These are phyloP conservation scores for Saccharomyces hybrid DNA, from an alignment of 1,139 yeast species.

Conservation along the genomic window DNA sequence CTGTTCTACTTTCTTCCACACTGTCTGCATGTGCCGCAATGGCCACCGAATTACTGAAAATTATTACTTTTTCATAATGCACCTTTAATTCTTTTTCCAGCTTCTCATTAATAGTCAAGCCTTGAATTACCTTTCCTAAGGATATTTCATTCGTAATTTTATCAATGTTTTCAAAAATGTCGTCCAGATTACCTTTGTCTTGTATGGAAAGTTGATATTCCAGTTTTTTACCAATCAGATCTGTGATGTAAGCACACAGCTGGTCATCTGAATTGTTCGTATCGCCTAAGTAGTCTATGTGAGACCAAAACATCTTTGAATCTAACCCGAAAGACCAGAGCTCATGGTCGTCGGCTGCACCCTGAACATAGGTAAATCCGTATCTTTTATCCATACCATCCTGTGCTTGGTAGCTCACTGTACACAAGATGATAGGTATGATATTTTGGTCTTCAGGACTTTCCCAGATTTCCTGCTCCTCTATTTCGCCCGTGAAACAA, in stretches of 20 bases:
- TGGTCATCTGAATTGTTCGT: constrained; percentile 36
- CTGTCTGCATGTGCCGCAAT: background rate
- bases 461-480: constrained; percentile 19
- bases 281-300: constrained; percentile 34
- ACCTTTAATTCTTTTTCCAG: constrained; percentile 9
- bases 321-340: constrained; percentile 61
- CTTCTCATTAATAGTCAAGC: constrained; percentile 8
- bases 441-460: constrained; percentile 27
- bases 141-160: constrained; percentile 17
- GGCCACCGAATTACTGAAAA: constrained; percentile 18
- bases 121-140: constrained; percentile 17
- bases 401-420: constrained; percentile 55
- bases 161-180: constrained; percentile 12
- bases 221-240: constrained; percentile 5
- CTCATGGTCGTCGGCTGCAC: constrained; percentile 93
- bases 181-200: constrained; percentile 4
- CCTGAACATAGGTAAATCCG: constrained; percentile 66
- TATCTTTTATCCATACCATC: constrained; percentile 43
- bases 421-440: constrained; percentile 46
- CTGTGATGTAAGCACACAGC: constrained; percentile 29
- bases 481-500: constrained; percentile 24
- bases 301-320: constrained; percentile 53
- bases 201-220: background rate
- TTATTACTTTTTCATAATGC: constrained; percentile 12
- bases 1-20: background rate